phyloP scores from a whole-genome alignment of 176 grass and related monocot species.

The Raddia distichophylla region DNA sequence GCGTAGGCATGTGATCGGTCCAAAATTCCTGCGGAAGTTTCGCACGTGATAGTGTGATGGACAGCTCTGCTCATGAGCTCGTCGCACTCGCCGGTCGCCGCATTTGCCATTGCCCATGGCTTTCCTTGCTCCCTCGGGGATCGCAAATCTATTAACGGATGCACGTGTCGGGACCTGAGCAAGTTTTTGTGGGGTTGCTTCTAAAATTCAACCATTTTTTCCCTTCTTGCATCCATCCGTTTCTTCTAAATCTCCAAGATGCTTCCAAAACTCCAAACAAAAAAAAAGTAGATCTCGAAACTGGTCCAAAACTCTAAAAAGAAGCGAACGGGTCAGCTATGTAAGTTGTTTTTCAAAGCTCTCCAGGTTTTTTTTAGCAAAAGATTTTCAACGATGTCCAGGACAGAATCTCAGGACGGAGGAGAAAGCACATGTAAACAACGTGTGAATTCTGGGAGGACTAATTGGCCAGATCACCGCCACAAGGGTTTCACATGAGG shows the following conservation, averaged over 20 bases:
- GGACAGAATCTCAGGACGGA: too few relatives aligned
- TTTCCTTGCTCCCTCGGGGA: background rate
- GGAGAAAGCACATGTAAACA: conserved; percentile 27
- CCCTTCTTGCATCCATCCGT: too few relatives aligned
- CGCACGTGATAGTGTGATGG: background rate
- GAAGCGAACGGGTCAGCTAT: too few relatives aligned
- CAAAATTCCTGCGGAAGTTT: background rate
- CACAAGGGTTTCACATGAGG: conserved; percentile 43
- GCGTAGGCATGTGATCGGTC: background rate
- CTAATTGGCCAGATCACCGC: conserved; percentile 42
- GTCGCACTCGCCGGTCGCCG: background rate
- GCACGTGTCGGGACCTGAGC: background rate
- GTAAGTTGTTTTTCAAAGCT: too few relatives aligned
- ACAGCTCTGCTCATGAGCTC: background rate
- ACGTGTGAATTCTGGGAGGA: conserved; percentile 5
- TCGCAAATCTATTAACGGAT: background rate
- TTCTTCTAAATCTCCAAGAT: too few relatives aligned
- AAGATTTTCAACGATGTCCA: too few relatives aligned
- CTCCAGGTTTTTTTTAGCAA: too few relatives aligned
- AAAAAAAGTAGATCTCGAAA: too few relatives aligned
- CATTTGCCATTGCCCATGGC: background rate
- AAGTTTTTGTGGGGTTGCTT: background rate
- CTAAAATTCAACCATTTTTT: too few relatives aligned
- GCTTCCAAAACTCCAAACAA: too few relatives aligned
- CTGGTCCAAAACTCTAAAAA: too few relatives aligned